Base-by-base conservation (phyloP, 2,329 filamentous ascomycete genomes). In the Phyllosticta citribraziliensis region DNA sequence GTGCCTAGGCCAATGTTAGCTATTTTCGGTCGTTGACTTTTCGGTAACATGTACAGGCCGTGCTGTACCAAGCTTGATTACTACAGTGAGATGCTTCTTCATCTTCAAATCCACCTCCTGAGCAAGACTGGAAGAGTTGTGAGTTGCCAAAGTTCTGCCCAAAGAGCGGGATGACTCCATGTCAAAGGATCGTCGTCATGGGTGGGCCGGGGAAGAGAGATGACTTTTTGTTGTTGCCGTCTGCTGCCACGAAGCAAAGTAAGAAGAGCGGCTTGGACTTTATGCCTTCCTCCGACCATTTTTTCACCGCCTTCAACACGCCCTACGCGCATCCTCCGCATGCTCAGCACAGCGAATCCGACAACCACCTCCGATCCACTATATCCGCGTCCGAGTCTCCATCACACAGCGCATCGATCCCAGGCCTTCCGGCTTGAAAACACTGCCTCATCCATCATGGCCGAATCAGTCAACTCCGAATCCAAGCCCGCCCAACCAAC, bases 41-140 rank as follows among this genome's bases (percentile, higher is more conserved):
- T 55, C 61, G 62, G 30, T 58, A 60, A n/a, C 40, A 24, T 61
- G 50, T 71, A 72, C 70, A 67, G 65, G 66, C 62, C 56, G 61
- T 58, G 56, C 67, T 67, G 67, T 82, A 94, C 90, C 90, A 65
- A 95, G 83, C 79, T 95, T 95, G 70, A 95, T 93, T 68, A 95
- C 89, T 65, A 94, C 84, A 59, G 86, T 90, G 66, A 90, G 81
- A 69, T 84, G 81, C 72, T 84, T 87, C 78, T 85, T 89, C 86
- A 88, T 89, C 66, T 73, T 82, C 82, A 52, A 51, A 22, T 40
- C 22, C 14, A 40, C 40, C 40, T 47, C 40, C 40, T 47, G 40
- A 47, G 40, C 40, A 47, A n/a, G 40, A 47, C 40, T 4, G 40
- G 40, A 2, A 47, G 40, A 47, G 6, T 17, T 47, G 40, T 47